Evolutionary conservation across 345 rosid species (phyloP), one percentile per base, ranked within the genome.

Genomic region (Toxicodendron radicans): DNA sequence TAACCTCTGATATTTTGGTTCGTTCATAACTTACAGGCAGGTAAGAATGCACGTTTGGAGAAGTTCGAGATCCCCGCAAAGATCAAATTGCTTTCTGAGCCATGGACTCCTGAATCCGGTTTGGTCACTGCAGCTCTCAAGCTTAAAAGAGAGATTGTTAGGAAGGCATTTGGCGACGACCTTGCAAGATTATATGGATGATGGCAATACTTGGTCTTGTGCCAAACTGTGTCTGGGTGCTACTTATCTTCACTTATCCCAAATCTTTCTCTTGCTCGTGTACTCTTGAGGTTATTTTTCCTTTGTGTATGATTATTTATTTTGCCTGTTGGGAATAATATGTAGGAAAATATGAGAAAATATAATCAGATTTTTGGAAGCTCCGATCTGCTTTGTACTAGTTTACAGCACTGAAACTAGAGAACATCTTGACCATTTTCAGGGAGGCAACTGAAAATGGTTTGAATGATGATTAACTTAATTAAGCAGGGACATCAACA

Each of bases 71-170:
- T 89, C 79, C 99, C 99, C 0, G 87, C 87, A 53, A 95, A 88
- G 90, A 85, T 95, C 59, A 95, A 88, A 72, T 63, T 95, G 86
- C 83, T 91, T 70, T 81, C 89, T n/a, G 71, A 86, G 53, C 90
- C 93, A 17, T 95, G 99, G 99, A 93, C 97, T 30, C 98, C 99
- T 32, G 98, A 93, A 64, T 79, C 95, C n/a, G 98, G 99, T 10
- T 83, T 95, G 33, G 97, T 89, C 35, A 95, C 99, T 8, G 95
- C 97, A 66, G 99, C 99, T 64, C 84, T 95, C 67, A 95, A 93
- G 96, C 79, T 93, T 74, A 95, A 95, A 89, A 87, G 98, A 81
- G 97, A 95, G 72, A 82, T 81, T 52, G 81, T 93, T 51, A 92
- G 86, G 78, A 92, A 84, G 77, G 87, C 91, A 53, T 93, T 83